Conservation (phyloP, 176 grass and related monocot species). For the Musa itinerans region DNA sequence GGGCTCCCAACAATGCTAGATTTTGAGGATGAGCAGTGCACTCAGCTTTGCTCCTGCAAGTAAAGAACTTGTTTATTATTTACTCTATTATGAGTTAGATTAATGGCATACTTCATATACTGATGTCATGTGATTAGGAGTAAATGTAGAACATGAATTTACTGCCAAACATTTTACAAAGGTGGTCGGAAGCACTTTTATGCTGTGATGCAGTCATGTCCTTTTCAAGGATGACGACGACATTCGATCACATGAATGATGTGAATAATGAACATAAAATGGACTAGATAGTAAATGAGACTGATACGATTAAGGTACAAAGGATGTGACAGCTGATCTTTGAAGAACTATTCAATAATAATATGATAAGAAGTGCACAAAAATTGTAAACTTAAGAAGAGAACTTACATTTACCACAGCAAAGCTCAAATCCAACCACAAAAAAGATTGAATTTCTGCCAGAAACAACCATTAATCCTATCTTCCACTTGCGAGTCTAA, state of each 20-base stretch:
- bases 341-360: background rate
- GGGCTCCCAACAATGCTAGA: no score
- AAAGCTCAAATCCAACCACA: background rate
- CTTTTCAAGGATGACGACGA: background rate
- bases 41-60: no score
- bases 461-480: no score
- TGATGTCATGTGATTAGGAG: no score
- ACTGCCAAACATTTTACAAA: background rate
- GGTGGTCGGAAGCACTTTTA: background rate
- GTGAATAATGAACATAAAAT: background rate
- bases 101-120: no score
- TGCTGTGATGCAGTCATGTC: background rate
- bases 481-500: no score
- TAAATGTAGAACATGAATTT: background rate
- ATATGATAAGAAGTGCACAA: background rate
- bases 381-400: background rate
- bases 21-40: no score
- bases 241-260: background rate
- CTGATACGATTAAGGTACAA: background rate
- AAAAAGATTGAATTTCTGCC: background rate
- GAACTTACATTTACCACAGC: no score
- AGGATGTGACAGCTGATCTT: background rate
- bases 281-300: background rate
- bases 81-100: no score
- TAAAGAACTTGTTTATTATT: no score